These are phyloP conservation scores for Westerdykella sp. DNA, from an alignment of 2,329 filamentous ascomycete species.

Conservation along the genomic window DNA sequence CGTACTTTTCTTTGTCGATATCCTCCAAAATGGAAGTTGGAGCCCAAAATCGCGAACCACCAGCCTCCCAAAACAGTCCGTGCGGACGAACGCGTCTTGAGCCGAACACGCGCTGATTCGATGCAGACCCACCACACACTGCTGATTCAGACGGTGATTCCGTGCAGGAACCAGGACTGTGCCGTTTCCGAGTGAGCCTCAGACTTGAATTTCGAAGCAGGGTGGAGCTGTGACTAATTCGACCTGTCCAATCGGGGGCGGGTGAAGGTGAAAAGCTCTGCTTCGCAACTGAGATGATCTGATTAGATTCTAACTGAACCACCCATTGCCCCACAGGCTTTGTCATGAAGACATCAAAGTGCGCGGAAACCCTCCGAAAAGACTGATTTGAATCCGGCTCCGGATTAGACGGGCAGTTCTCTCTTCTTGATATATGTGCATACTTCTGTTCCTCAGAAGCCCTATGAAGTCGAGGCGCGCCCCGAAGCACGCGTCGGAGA, in stretches of 20 bases:
- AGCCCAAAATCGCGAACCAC: constrained; percentile 8
- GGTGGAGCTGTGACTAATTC: too few species aligned
- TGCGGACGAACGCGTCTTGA: constrained; percentile 21
- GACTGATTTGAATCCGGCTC: too few species aligned
- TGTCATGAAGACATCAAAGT: too few species aligned
- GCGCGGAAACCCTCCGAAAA: too few species aligned
- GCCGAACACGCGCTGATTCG: constrained; percentile 28
- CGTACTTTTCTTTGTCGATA: neutral
- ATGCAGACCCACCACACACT: constrained; percentile 20
- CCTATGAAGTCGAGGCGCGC: too few species aligned
- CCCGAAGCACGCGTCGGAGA: neutral
- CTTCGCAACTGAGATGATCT: constrained; percentile 16
- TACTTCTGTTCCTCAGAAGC: too few species aligned
- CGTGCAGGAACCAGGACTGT: constrained; percentile 11
- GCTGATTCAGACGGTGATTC: too few species aligned
- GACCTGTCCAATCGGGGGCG: too few species aligned
- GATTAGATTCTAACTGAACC: constrained; percentile 20
- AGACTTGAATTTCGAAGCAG: neutral
- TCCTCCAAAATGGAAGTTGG: constrained; percentile 1
- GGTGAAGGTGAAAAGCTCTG: neutral
- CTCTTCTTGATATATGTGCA: too few species aligned
- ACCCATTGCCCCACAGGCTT: too few species aligned
- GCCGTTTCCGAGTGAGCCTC: constrained; percentile 11
- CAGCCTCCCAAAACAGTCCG: constrained; percentile 24
- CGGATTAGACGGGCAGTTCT: too few species aligned